Evolutionary conservation across 129 eudicot genomes (phyloP).

Genomic region (Chrysanthemum lavandulifolium): DNA sequence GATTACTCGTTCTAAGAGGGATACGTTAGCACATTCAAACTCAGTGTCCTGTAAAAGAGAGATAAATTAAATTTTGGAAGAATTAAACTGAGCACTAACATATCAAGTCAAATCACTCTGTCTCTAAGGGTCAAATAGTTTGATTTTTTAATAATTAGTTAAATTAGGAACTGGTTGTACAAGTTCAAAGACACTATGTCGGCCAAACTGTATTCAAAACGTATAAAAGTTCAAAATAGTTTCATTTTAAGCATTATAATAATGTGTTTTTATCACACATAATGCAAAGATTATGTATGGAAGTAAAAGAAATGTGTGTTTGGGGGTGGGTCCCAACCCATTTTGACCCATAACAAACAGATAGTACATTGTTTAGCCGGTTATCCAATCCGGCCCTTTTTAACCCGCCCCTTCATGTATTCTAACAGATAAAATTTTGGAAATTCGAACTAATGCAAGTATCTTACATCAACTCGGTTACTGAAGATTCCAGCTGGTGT

Average conservation of each 20-base stretch:
- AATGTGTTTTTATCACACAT: neutral
- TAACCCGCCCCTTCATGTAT: neutral
- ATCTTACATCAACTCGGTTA: slow-evolving; percentile 70
- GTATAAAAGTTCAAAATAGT: neutral
- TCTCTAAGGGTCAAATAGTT: neutral
- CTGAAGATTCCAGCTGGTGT: slow-evolving; percentile 87
- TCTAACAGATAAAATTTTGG: neutral
- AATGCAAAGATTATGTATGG: neutral
- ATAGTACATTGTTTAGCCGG: no score
- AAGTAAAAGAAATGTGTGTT: neutral
- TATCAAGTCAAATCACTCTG: neutral
- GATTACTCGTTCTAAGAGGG: slow-evolving; percentile 77
- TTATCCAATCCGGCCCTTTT: neutral
- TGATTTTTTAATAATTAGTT: neutral
- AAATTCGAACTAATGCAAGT: neutral
- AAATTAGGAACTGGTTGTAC: neutral
- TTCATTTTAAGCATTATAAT: neutral
- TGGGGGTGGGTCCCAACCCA: neutral
- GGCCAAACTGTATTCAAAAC: neutral
- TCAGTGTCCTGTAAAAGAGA: slow-evolving; percentile 55
- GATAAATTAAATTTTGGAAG: slow-evolving; percentile 4
- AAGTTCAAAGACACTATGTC: neutral
- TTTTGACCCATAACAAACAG: neutral
- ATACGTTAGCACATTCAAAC: slow-evolving; percentile 85
- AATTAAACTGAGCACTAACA: neutral